Evolutionary conservation across 139 green algal species (phyloP), one percentile per base, ranked within the genome.

Genomic region (Tetradesmus obliquus): DNA sequence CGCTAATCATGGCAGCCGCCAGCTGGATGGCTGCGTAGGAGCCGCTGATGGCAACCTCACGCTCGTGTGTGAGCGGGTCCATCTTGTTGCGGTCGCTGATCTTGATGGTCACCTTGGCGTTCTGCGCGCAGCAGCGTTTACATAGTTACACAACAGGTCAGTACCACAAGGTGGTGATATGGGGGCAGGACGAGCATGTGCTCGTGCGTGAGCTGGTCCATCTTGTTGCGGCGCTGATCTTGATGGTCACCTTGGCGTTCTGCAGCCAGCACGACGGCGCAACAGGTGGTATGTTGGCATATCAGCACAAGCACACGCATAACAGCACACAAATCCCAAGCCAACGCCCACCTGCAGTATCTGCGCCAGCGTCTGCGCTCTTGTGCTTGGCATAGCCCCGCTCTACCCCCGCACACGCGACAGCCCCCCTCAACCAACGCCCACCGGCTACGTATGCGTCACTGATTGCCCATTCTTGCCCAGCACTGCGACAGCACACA

Each of bases 1-100:
- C 95, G 22, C 92, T 92, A 60, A 96, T 95, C 95, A 96, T 96
- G 12, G 95, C 95, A 80, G 94, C 93, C 19, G 95, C 95, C 71
- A 95, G 95, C 95, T 96, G 95, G 3, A 96, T 93, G 13, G 81
- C 71, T 32, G 74, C 81, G 85, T 95, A 95, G 13, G 51, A 84
- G 84, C 95, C 95, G 12, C 24, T 92, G 92, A 96, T 95, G 15
- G 91, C 86, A 1, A 96, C 94, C 93, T 96, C 95, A 32, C 95
- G 95, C 92, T 96, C 93, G 71, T 94, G 94, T 17, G 92, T 93
- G 74, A 83, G 83, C 3, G 93, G 93, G 66, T 96, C 95, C 95
- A 96, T 96, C 74, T 94, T 95, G 45, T 69, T 89, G 79, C 95
- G 93, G 89, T 96, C 95, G 3, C 80, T 93, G 85, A 96, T 95